Conservation (phyloP, 2,329 filamentous ascomycete species). For the Fusarium subtropicale region DNA sequence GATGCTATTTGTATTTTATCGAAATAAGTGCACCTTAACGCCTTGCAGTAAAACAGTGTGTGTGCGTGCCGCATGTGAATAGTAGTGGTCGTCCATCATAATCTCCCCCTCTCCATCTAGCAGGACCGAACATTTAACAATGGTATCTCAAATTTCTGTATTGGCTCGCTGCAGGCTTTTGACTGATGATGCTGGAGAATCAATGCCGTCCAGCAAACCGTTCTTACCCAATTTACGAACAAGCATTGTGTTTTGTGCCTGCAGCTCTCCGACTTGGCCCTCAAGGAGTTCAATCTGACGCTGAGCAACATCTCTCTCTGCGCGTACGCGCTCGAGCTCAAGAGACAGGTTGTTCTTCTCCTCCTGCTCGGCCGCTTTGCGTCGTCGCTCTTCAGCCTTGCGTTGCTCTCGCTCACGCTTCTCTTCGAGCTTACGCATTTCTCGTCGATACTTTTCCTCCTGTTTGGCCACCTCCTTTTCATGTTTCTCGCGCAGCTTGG, state of each 20-base stretch:
- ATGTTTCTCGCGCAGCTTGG: conserved; percentile 72
- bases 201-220: conserved; percentile 53
- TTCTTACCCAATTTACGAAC: conserved; percentile 64
- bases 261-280: conserved; percentile 66
- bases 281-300: conserved; percentile 67
- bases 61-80: conserved; percentile 15
- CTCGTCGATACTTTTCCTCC: conserved; percentile 73
- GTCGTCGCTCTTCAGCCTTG: conserved; percentile 65
- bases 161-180: conserved; percentile 31
- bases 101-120: neutral
- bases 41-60: conserved; percentile 35
- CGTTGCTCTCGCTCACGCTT: conserved; percentile 71
- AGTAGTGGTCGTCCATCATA: conserved; percentile 2
- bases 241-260: conserved; percentile 69
- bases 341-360: conserved; percentile 61
- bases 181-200: conserved; percentile 55
- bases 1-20: conserved; percentile 15
- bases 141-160: conserved; percentile 12
- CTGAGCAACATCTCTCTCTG: conserved; percentile 64
- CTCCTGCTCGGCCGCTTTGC: conserved; percentile 66
- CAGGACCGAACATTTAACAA: neutral
- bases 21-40: conserved; percentile 30
- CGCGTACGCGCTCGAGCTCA: conserved; percentile 64
- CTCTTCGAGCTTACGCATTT: conserved; percentile 73
- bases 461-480: conserved; percentile 72